A percentile compares a stretch with the other conserved stretches of the same genome.
Evolutionary conservation across 805 yeast species (phyloP).

Genomic region (Candida vaughaniae): DNA sequence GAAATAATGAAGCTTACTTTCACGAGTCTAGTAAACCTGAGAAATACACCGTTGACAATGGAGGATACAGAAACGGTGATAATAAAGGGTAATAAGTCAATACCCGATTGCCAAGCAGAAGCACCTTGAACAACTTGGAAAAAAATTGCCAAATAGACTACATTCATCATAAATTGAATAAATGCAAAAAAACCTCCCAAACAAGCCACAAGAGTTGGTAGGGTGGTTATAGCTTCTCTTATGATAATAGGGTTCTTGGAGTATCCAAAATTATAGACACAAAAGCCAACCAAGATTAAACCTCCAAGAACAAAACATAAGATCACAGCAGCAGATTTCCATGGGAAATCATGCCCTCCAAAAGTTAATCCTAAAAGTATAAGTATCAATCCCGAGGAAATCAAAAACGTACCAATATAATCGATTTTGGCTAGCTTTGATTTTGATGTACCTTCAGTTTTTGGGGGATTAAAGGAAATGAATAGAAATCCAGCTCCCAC

Average conservation of each 20-base stretch:
- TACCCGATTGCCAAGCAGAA: slow-evolving; percentile 36
- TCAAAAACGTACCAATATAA: slow-evolving; percentile 45
- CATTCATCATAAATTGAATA: slow-evolving; percentile 39
- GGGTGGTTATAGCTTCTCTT: slow-evolving; percentile 34
- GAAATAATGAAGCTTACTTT: slow-evolving; percentile 33
- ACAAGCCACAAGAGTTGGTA: slow-evolving; percentile 38
- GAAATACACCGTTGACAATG: slow-evolving; percentile 29
- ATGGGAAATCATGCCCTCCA: slow-evolving; percentile 51
- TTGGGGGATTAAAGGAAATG: slow-evolving; percentile 47
- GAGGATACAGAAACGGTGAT: slow-evolving; percentile 33
- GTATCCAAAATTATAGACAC: slow-evolving; percentile 39
- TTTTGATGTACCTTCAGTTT: slow-evolving; percentile 35
- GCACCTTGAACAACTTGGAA: slow-evolving; percentile 39
- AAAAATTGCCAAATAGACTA: slow-evolving; percentile 35
- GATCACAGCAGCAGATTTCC: slow-evolving; percentile 58
- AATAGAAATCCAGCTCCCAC: slow-evolving; percentile 37
- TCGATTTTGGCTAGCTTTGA: slow-evolving; percentile 46
- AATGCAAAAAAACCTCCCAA: slow-evolving; percentile 34
- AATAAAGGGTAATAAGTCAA: slow-evolving; percentile 35
- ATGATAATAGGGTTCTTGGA: slow-evolving; percentile 50
- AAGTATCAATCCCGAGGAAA: slow-evolving; percentile 44
- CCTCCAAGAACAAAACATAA: slow-evolving; percentile 49
- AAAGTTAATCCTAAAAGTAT: slow-evolving; percentile 50
- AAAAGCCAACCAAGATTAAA: slow-evolving; percentile 30
- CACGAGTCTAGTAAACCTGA: slow-evolving; percentile 26